Conservation (phyloP, 148 eudicot species). For the Beta vulgaris region DNA sequence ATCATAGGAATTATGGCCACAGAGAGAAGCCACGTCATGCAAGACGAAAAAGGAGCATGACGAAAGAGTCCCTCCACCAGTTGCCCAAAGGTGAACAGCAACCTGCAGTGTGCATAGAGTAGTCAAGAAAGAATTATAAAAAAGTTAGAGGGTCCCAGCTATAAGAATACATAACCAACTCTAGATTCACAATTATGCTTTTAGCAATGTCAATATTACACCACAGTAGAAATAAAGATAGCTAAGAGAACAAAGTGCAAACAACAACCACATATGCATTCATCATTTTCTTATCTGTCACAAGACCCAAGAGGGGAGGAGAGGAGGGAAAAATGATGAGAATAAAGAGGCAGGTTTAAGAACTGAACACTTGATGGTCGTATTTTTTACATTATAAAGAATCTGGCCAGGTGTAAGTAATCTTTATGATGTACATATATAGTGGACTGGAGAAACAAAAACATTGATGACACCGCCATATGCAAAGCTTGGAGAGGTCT, state of each 20-base stretch:
- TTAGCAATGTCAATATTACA: not conserved
- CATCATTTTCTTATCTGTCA: not conserved
- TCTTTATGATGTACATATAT: too few species aligned
- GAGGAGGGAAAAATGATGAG: not conserved
- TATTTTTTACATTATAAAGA: not conserved
- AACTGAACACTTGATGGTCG: not conserved
- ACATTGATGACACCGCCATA: not conserved
- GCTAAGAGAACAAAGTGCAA: too few species aligned
- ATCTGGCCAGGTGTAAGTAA: not conserved
- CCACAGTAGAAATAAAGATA: not conserved
- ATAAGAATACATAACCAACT: not conserved
- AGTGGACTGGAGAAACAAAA: not conserved
- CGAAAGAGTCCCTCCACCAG: constrained; percentile 62
- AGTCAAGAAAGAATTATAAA: constrained; percentile 11
- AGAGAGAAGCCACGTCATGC: constrained; percentile 55
- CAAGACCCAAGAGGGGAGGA: not conserved
- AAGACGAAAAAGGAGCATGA: constrained; percentile 61
- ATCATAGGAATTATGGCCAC: constrained; percentile 54
- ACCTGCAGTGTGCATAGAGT: constrained; percentile 43
- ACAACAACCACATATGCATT: not conserved
- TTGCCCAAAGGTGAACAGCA: constrained; percentile 77
- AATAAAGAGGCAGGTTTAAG: not conserved
- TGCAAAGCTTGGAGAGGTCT: not conserved
- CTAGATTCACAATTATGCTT: not conserved
- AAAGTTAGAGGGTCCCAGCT: not conserved